Evolutionary conservation across 306 rosid genomes (phyloP), one percentile per base, ranked within the genome.

Genomic region (Oemleria cerasiformis): DNA sequence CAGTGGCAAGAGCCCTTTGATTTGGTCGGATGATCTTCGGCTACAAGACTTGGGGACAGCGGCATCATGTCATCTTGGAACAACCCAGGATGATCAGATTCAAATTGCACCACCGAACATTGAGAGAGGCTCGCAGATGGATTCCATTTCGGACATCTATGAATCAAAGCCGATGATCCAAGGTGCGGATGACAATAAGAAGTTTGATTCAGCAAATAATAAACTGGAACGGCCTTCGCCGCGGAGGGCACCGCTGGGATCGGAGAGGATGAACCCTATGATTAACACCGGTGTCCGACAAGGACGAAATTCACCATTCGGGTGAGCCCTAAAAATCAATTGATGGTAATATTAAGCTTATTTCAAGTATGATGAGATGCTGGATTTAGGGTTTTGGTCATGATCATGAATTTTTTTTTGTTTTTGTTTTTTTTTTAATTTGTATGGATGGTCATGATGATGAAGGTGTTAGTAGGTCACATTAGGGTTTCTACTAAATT

Each of bases 151-250:
- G 0, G 96, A 91, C 16, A 82, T 88, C 17, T 88, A 91, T 21
- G 97, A 88, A 75, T 57, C 97, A 19, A 91, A 91, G 85, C 87
- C 87, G 6, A 70, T 78, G 41, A 76, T 88, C 38, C 88, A 83
- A 20, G 81, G 86, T 5, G 36, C 4, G 36, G 36, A 30, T 30
- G 92, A 80, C 6, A 86, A 82, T 0, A 84, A 84, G 79, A 88
- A 86, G 83, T 85, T 82, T 75, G 92, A 85, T 57, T 75, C 72
- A 5, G 78, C 87, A 6, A 83, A 71, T 70, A 83, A 71, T 68
- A 91, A 88, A 72, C 97, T 88, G 6, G 97, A 91, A 80, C 87
- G 91, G 86, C 92, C 90, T 1, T 91, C 97, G 11, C 97, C 97
- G 7, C 78, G 91, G 77, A 79, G 97, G 63, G 79, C 76, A 60